A percentile compares a stretch with the other conserved stretches of the same genome.
These are phyloP conservation scores for Solanum tacnaense DNA, from an alignment of 257 asterid species.

Conservation along the genomic window DNA sequence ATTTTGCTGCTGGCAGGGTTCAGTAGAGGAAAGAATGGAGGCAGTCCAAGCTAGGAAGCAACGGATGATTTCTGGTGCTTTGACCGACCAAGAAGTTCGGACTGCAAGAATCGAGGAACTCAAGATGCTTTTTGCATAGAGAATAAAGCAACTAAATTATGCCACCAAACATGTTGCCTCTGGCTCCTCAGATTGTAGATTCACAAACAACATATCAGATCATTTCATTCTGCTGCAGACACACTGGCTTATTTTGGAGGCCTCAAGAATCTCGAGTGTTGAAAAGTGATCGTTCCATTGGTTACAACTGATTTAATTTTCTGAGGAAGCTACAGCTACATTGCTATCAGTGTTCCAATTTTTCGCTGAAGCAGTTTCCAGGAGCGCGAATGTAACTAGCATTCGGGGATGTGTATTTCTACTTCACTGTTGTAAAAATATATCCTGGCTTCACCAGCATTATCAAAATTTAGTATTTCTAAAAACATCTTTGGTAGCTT, in stretches of 20 bases:
- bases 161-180: not conserved
- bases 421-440: not conserved
- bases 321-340: not conserved
- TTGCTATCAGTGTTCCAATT: not conserved
- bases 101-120: slow-evolving; percentile 87
- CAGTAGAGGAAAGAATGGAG: slow-evolving; percentile 96
- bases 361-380: not conserved
- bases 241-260: not conserved
- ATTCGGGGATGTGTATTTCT: not conserved
- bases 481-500: not conserved
- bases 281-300: not conserved
- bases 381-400: not conserved
- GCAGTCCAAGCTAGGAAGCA: slow-evolving; percentile 97
- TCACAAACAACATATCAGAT: not conserved
- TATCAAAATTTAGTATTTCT: not conserved
- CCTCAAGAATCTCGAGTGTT: not conserved
- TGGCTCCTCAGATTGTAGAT: not conserved
- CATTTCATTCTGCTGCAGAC: not conserved
- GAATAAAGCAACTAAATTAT: not conserved
- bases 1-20: slow-evolving; percentile 40
- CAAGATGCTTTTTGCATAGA: slow-evolving; percentile 82
- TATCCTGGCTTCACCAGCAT: not conserved
- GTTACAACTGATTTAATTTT: not conserved
- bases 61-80: slow-evolving; percentile 85
- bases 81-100: slow-evolving; percentile 94